Conservation (phyloP, 176 grass and related monocot genomes). For the Alloteropsis semialata region DNA sequence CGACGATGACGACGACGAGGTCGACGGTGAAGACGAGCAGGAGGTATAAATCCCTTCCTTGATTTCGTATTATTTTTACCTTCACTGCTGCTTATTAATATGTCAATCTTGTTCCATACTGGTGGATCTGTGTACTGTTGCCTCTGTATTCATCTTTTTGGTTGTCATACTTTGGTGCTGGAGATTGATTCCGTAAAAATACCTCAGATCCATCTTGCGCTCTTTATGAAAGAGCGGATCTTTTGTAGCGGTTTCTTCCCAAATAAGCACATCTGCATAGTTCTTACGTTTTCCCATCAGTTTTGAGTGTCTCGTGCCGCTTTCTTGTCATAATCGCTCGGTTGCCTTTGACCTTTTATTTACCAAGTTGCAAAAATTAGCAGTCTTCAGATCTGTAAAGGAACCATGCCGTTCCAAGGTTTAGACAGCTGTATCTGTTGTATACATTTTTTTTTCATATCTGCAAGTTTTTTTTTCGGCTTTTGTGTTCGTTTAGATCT, state of each 20-base stretch:
- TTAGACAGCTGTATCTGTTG: conserved; percentile 1
- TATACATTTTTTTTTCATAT: not conserved
- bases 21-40: conserved; percentile 18
- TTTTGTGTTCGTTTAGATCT: not conserved
- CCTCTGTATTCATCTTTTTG: not conserved
- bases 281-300: not conserved
- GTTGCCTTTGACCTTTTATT: not conserved
- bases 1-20: not conserved
- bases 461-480: not conserved
- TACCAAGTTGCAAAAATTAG: not conserved
- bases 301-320: not conserved
- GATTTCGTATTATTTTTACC: not conserved
- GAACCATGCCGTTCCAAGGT: not conserved
- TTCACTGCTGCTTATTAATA: not conserved
- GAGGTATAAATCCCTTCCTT: conserved; percentile 37
- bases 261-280: not conserved
- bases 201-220: not conserved
- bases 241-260: not conserved
- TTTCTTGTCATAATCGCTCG: not conserved
- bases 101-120: not conserved
- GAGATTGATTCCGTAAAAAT: not conserved
- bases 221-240: not conserved
- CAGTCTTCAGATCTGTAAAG: not conserved
- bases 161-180: too few species aligned
- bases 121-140: not conserved